phyloP scores from a whole-genome alignment of 2,329 filamentous ascomycete species.

The Penicillium sumatraense region DNA sequence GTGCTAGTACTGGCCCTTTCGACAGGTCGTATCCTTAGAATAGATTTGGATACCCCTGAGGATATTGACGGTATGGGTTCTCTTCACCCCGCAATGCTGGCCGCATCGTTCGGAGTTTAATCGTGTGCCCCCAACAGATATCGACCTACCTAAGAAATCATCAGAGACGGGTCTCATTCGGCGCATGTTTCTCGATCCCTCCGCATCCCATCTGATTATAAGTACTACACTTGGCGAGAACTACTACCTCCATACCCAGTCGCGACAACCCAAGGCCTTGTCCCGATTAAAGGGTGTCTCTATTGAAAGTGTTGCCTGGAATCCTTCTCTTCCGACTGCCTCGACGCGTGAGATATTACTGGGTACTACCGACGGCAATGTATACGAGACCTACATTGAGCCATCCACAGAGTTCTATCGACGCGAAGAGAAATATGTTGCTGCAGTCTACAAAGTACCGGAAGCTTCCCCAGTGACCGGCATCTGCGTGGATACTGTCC shows the following conservation, averaged over 20 bases:
- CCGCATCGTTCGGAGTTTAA: slow-evolving; percentile 20
- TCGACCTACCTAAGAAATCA: slow-evolving; percentile 92
- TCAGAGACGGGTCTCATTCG: slow-evolving; percentile 90
- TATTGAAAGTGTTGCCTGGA: slow-evolving; percentile 93
- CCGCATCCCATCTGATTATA: slow-evolving; percentile 90
- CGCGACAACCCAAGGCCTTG: slow-evolving; percentile 81
- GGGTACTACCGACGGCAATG: slow-evolving; percentile 88
- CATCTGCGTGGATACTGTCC: slow-evolving; percentile 78
- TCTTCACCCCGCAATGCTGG: slow-evolving; percentile 17
- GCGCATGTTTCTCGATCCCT: slow-evolving; percentile 96
- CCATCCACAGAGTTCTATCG: slow-evolving; percentile 93
- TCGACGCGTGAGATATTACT: slow-evolving; percentile 93
- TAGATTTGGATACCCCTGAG: slow-evolving; percentile 89
- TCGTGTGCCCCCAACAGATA: slow-evolving; percentile 63
- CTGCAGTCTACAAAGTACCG: slow-evolving; percentile 77
- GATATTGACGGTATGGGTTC: slow-evolving; percentile 79
- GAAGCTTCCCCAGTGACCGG: slow-evolving; percentile 80
- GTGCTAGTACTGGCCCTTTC: slow-evolving; percentile 90
- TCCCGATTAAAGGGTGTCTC: slow-evolving; percentile 81
- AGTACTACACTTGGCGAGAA: slow-evolving; percentile 92
- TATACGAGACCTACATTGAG: slow-evolving; percentile 95
- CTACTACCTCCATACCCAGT: slow-evolving; percentile 96
- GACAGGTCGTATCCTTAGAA: slow-evolving; percentile 88
- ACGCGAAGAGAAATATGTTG: slow-evolving; percentile 90
- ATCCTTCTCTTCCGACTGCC: slow-evolving; percentile 86